phyloP scores from a whole-genome alignment of 164 flowering plant genomes.

The Berberis thunbergii region DNA sequence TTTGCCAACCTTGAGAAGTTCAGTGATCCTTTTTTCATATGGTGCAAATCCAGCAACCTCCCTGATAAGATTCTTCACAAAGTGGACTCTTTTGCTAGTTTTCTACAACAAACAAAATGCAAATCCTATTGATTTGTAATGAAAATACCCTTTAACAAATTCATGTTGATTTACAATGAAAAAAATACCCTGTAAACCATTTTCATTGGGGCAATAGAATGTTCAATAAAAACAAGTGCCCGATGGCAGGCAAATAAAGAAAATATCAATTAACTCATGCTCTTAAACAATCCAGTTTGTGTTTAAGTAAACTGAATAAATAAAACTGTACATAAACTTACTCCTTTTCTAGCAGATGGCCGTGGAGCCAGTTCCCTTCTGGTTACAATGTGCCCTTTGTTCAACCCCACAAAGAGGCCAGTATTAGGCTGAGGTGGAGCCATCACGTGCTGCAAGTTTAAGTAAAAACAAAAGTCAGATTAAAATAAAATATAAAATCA shows the following conservation, averaged over 20 bases:
- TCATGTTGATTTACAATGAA: not conserved
- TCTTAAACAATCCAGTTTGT: not conserved
- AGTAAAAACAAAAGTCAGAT: no score
- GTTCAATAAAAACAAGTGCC: no score
- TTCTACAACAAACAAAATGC: constrained; percentile 14
- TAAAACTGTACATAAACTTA: constrained; percentile 9
- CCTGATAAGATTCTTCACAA: constrained; percentile 27
- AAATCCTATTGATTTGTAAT: not conserved
- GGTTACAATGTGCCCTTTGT: constrained; percentile 52
- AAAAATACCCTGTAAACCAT: not conserved
- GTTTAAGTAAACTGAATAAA: not conserved
- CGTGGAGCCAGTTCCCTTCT: constrained; percentile 44
- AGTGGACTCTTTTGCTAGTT: constrained; percentile 31
- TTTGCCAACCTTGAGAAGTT: constrained; percentile 37
- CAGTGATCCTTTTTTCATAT: constrained; percentile 40
- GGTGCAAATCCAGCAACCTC: constrained; percentile 47
- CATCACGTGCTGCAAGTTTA: constrained; percentile 22
- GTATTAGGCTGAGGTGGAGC: constrained; percentile 50
- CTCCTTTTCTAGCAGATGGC: constrained; percentile 51
- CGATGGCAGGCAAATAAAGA: not conserved
- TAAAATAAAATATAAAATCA: no score
- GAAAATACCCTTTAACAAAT: not conserved
- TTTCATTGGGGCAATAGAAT: no score
- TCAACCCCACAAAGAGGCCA: constrained; percentile 62
- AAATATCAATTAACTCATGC: not conserved